Evolutionary conservation across 257 asterid species (phyloP).

Genomic region (Anisodus acutangulus): DNA sequence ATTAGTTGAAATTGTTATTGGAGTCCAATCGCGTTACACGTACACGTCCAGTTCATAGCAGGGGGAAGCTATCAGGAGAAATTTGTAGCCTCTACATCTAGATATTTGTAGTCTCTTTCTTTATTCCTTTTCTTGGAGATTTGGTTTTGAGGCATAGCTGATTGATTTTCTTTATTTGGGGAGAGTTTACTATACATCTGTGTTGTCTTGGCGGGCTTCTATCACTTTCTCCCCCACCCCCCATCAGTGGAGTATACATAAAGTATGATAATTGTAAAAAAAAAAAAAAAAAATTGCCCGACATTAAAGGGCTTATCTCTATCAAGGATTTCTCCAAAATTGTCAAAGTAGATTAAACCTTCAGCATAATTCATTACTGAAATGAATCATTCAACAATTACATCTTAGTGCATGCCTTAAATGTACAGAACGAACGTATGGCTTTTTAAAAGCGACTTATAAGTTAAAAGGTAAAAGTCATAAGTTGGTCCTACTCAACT

Average conservation of each 20-base stretch:
- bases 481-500: too few species aligned
- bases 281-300: background rate
- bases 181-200: background rate
- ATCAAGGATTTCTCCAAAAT: background rate
- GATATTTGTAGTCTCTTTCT: background rate
- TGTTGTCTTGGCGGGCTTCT: background rate
- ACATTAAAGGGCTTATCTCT: background rate
- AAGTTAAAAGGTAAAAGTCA: too few species aligned
- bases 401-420: background rate
- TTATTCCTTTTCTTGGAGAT: background rate
- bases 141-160: background rate
- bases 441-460: too few species aligned
- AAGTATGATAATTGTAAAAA: background rate
- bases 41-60: conserved; percentile 94
- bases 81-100: background rate
- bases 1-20: conserved; percentile 74
- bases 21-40: conserved; percentile 96
- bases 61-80: conserved; percentile 13
- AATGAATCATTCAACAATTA: background rate
- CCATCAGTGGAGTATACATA: background rate
- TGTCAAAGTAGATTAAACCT: background rate
- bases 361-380: background rate
- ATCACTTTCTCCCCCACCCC: background rate
- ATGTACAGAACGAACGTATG: too few species aligned
- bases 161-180: background rate